These are phyloP conservation scores for Aureobasidium pullulans DNA, from an alignment of 2,329 filamentous ascomycete genomes.

Conservation along the genomic window DNA sequence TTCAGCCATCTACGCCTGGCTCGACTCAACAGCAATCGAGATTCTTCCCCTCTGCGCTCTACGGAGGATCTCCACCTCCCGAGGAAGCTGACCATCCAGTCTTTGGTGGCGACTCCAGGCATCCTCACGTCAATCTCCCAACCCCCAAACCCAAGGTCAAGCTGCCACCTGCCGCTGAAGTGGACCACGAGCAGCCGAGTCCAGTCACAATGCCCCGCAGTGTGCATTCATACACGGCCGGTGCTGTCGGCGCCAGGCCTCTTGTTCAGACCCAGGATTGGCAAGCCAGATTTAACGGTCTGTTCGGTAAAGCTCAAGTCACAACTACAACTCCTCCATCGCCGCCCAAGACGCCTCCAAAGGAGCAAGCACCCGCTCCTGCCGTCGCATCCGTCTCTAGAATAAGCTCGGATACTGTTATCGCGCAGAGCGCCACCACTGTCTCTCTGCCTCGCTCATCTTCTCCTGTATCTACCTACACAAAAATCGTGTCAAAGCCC, in stretches of 20 bases:
- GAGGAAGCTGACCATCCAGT: slow-evolving; percentile 67
- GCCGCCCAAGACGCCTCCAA: slow-evolving; percentile 32
- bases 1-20: background rate
- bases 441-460: slow-evolving; percentile 56
- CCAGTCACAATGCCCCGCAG: slow-evolving; percentile 35
- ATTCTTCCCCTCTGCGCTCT: slow-evolving; percentile 42
- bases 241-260: slow-evolving; percentile 32
- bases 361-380: slow-evolving; percentile 31
- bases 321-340: slow-evolving; percentile 32
- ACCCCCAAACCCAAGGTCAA: slow-evolving; percentile 69
- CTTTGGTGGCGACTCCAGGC: slow-evolving; percentile 58
- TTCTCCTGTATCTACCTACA: slow-evolving; percentile 8
- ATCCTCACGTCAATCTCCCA: slow-evolving; percentile 64
- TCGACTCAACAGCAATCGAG: slow-evolving; percentile 21
- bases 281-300: slow-evolving; percentile 77
- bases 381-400: slow-evolving; percentile 17
- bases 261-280: slow-evolving; percentile 49
- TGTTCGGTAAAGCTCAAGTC: slow-evolving; percentile 57
- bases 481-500: slow-evolving; percentile 33
- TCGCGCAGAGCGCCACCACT: slow-evolving; percentile 62
- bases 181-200: slow-evolving; percentile 30
- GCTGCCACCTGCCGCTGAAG: slow-evolving; percentile 55
- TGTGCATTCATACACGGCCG: slow-evolving; percentile 32
- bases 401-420: slow-evolving; percentile 49
- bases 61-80: slow-evolving; percentile 51